Conservation (phyloP, 345 rosid genomes). For the Brassica carinata region DNA sequence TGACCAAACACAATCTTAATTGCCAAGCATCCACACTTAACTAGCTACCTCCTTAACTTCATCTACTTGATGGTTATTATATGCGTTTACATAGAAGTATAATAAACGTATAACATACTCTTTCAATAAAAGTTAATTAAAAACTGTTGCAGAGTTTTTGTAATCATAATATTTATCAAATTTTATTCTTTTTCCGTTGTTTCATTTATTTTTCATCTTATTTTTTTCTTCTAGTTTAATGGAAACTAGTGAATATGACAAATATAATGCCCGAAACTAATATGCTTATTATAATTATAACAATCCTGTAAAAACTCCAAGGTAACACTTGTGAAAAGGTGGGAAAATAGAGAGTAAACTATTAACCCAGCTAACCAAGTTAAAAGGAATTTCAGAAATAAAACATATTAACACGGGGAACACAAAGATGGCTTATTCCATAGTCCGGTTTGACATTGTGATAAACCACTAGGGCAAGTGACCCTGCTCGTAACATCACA, state of each 20-base stretch:
- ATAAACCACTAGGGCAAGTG: conserved; percentile 15
- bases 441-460: neutral
- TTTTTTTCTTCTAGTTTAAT: too few relatives aligned
- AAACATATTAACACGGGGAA: neutral
- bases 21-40: conserved; percentile 37
- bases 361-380: neutral
- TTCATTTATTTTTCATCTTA: neutral
- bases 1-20: conserved; percentile 33
- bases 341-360: neutral
- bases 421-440: conserved; percentile 1
- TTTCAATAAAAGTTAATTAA: neutral
- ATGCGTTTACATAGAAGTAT: neutral
- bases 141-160: neutral
- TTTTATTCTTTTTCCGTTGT: neutral
- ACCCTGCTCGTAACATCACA: conserved; percentile 2
- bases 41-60: conserved; percentile 26
- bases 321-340: neutral
- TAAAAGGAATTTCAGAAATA: neutral
- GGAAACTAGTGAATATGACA: neutral
- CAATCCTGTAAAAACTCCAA: neutral
- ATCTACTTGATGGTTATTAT: conserved; percentile 12
- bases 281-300: neutral
- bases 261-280: neutral
- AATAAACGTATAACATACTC: neutral
- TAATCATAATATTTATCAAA: neutral